Evolutionary conservation across 106 monocot genomes (phyloP).

Genomic region (Phalaenopsis aphrodite): DNA sequence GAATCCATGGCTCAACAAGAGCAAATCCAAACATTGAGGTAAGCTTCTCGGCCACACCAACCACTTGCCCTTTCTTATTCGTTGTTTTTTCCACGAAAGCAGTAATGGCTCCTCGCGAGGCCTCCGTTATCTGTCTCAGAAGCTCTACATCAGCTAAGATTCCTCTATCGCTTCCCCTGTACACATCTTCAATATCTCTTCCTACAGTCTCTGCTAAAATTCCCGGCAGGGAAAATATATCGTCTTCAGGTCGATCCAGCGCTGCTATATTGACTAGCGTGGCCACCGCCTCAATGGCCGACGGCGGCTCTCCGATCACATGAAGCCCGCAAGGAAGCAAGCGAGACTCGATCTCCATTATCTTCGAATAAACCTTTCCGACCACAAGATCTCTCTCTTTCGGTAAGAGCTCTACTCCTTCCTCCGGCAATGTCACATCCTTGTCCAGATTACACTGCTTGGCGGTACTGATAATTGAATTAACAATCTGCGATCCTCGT

Average conservation of each 20-base stretch:
- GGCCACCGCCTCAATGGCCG: constrained; percentile 58
- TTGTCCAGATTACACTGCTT: constrained; percentile 69
- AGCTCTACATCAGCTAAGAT: constrained; percentile 52
- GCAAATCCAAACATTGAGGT: constrained; percentile 57
- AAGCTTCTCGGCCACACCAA: constrained; percentile 49
- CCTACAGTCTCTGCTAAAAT: constrained; percentile 56
- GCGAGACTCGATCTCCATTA: constrained; percentile 79
- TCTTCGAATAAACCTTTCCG: constrained; percentile 68
- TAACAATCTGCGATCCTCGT: constrained; percentile 61
- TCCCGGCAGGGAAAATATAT: constrained; percentile 43
- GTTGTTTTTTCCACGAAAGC: constrained; percentile 49
- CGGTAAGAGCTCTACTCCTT: constrained; percentile 31
- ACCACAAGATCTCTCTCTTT: constrained; percentile 42
- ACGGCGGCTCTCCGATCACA: constrained; percentile 64
- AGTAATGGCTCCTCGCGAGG: constrained; percentile 44
- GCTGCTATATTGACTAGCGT: constrained; percentile 64
- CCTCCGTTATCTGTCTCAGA: constrained; percentile 50
- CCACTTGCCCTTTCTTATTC: constrained; percentile 55
- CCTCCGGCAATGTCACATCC: constrained; percentile 50
- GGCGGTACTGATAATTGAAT: constrained; percentile 63
- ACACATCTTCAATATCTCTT: constrained; percentile 48
- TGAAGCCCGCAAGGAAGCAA: constrained; percentile 65
- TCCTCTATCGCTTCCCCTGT: constrained; percentile 57
- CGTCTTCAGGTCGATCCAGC: constrained; percentile 58
- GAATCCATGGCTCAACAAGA: constrained; percentile 51